phyloP scores from a whole-genome alignment of 2,329 filamentous ascomycete species.

The Chaetomium sp. region DNA sequence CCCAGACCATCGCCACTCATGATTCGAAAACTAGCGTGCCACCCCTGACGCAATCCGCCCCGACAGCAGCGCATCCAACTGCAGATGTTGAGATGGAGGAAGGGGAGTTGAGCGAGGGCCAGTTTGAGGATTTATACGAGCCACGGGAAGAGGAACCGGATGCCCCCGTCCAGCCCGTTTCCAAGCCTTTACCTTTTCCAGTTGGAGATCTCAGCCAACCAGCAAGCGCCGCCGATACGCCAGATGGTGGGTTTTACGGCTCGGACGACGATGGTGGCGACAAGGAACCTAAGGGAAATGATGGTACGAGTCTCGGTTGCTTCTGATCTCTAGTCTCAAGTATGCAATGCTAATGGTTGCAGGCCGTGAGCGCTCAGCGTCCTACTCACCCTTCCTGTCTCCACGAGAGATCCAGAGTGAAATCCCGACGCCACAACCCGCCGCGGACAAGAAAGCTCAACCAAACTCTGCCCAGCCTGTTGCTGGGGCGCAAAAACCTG shows the following conservation, averaged over 20 bases:
- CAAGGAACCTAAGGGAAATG: conserved; percentile 6
- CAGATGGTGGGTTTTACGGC: conserved; percentile 37
- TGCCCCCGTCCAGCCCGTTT: neutral
- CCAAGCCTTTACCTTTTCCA: conserved; percentile 10
- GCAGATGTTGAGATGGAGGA: conserved; percentile 57
- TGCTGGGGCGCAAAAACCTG: neutral
- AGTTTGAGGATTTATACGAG: conserved; percentile 61
- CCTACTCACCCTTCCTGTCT: conserved; percentile 36
- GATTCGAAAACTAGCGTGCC: neutral
- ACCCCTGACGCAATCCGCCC: conserved; percentile 12
- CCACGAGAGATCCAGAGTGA: conserved; percentile 30
- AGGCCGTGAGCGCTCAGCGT: conserved; percentile 32
- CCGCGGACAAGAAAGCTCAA: conserved; percentile 9
- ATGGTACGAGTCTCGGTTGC: conserved; percentile 14
- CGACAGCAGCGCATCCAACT: conserved; percentile 1
- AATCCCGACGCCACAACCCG: conserved; percentile 22
- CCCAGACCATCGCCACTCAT: neutral
- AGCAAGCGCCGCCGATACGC: conserved; percentile 33
- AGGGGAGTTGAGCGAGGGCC: conserved; percentile 74
- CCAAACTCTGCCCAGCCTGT: neutral
- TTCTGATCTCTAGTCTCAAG: neutral
- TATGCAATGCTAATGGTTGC: neutral
- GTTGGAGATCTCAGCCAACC: conserved; percentile 25
- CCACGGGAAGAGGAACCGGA: conserved; percentile 37
- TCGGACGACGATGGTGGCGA: conserved; percentile 36